phyloP scores from a whole-genome alignment of 2,329 filamentous ascomycete species.

The Ophiocordyceps australis region DNA sequence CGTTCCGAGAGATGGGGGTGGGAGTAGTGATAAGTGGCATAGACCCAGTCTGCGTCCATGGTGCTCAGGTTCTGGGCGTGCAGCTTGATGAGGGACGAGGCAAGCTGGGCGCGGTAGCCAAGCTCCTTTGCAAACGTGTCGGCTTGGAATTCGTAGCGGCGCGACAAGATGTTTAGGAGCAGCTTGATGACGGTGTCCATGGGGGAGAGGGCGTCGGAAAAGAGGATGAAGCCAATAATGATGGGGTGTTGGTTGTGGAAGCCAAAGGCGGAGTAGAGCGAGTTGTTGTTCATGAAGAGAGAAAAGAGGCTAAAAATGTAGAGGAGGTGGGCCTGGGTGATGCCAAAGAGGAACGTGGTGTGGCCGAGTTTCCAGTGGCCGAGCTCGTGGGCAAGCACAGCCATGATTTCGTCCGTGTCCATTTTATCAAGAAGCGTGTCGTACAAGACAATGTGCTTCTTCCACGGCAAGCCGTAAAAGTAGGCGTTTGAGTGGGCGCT shows the following conservation, averaged over 20 bases:
- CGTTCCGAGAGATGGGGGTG: slow-evolving; percentile 92
- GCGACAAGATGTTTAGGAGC: slow-evolving; percentile 86
- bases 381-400: slow-evolving; percentile 86
- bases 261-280: slow-evolving; percentile 79
- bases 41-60: slow-evolving; percentile 98
- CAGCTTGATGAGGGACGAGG: slow-evolving; percentile 81
- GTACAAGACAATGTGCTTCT: slow-evolving; percentile 99
- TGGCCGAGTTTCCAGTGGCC: slow-evolving; percentile 95
- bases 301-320: slow-evolving; percentile 96
- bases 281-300: slow-evolving; percentile 89
- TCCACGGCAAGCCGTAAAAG: slow-evolving; percentile 96
- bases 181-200: slow-evolving; percentile 93
- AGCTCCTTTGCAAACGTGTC: slow-evolving; percentile 76
- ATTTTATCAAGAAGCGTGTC: slow-evolving; percentile 96
- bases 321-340: slow-evolving; percentile 82
- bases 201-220: slow-evolving; percentile 88
- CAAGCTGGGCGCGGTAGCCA: slow-evolving; percentile 70
- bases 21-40: slow-evolving; percentile 95
- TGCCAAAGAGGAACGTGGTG: slow-evolving; percentile 78
- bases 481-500: slow-evolving; percentile 81
- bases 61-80: slow-evolving; percentile 96
- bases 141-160: slow-evolving; percentile 91
- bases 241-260: slow-evolving; percentile 73
- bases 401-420: slow-evolving; percentile 78
- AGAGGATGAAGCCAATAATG: slow-evolving; percentile 92